These are phyloP conservation scores for Immersiporthe knoxdaviesiana DNA, from an alignment of 2,329 filamentous ascomycete species.

Conservation along the genomic window DNA sequence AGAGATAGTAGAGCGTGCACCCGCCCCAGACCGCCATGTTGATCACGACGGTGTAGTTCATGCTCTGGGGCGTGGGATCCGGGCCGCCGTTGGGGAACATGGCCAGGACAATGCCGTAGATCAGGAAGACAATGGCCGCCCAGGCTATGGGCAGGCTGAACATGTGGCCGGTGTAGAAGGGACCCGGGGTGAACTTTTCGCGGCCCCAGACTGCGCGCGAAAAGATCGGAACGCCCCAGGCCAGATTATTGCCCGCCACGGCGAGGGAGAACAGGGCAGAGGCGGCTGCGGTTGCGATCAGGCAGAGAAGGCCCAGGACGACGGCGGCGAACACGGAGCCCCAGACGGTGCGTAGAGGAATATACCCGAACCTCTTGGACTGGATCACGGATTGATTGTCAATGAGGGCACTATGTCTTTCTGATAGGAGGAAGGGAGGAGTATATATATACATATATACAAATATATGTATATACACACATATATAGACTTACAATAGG, in stretches of 20 bases:
- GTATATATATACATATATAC: too few species aligned
- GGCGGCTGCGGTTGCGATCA: slow-evolving; percentile 60
- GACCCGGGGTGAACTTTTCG: slow-evolving; percentile 59
- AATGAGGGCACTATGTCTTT: neutral
- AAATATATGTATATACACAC: too few species aligned
- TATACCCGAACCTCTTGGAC: slow-evolving; percentile 57
- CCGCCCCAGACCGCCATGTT: slow-evolving; percentile 63
- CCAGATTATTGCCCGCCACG: slow-evolving; percentile 64
- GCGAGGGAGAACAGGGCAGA: slow-evolving; percentile 62
- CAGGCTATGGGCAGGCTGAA: slow-evolving; percentile 57
- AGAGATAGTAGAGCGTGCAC: slow-evolving; percentile 57
- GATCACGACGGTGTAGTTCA: slow-evolving; percentile 69
- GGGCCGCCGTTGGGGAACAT: slow-evolving; percentile 64
- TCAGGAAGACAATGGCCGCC: slow-evolving; percentile 55
- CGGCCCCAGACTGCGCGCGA: slow-evolving; percentile 62
- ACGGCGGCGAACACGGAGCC: slow-evolving; percentile 54
- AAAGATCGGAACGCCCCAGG: slow-evolving; percentile 63
- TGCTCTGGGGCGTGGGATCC: slow-evolving; percentile 50
- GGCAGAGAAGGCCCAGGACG: slow-evolving; percentile 58
- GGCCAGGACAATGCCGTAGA: slow-evolving; percentile 57
- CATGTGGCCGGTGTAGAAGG: slow-evolving; percentile 59
- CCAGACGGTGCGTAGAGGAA: slow-evolving; percentile 60
- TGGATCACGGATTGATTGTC: slow-evolving; percentile 15
- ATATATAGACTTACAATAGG: slow-evolving; percentile 43
- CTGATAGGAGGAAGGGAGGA: neutral